Evolutionary conservation across 2,329 filamentous ascomycete genomes (phyloP), one percentile per base, ranked within the genome.

Genomic region (Incumbomyces lentus): DNA sequence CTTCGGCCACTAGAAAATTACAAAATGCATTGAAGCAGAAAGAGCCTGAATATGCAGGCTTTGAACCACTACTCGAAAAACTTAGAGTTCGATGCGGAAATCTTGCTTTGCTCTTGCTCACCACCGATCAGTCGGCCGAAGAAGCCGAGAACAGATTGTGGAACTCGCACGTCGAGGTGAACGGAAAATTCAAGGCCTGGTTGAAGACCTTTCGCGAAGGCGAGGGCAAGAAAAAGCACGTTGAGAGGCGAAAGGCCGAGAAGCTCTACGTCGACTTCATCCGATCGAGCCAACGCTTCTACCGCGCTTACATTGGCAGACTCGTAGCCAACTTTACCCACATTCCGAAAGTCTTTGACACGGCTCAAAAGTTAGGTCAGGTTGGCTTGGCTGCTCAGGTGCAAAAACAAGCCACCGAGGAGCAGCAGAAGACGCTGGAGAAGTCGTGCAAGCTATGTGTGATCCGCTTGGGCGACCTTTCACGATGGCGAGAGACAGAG

Each of bases 391-490:
- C 64, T 19, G 63, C 66, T 55, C 60, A 72, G 57, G 64, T 71
- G 50, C 62, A 65, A 45, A 62, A 70, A 51, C 63, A 69, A 54
- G 64, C 72, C 47, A 63, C 73, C 36, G 57, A 70, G 38, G 60
- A 73, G 11, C 64, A 86, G 42, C 73, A 74, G 49, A 63, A 68
- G 14, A 68, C 68, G n/a, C 67, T 73, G 52, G 76, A 93, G 47
- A 70, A 86, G 34, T 88, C 86, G 2, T 94, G 86, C 61, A 84
- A 95, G 66, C 78, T 81, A 47, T 87, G 85, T 3, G 72, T 96
- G 46, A 82, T 95, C 49, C 86, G 84, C 54, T 76, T 96, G 8
- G 92, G 92, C 30, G 92, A 98, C 62, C 73, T 98, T 40, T 86
- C 86, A 41, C 81, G 92, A 52, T 98, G 95, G 65, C 82, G 89